These are phyloP conservation scores for Umbelopsis ramanniana DNA, from an alignment of 192 early-diverging fungal genomes.

Conservation along the genomic window DNA sequence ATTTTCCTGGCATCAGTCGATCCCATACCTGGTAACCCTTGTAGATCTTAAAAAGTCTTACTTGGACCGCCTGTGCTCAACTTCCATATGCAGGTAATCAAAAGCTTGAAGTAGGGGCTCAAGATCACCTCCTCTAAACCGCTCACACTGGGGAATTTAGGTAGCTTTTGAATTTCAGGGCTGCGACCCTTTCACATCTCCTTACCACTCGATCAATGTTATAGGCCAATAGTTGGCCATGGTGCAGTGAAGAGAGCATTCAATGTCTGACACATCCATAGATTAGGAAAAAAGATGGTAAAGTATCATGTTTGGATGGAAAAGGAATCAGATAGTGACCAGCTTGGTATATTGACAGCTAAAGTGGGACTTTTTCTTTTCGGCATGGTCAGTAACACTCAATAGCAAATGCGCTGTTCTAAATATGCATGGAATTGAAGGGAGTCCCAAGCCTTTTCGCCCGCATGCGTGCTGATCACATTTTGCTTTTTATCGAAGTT, in stretches of 20 bases:
- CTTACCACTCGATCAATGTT: background rate
- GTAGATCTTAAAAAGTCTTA: slow-evolving; percentile 2
- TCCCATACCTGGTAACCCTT: background rate
- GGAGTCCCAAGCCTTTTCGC: background rate
- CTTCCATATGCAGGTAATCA: background rate
- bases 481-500: background rate
- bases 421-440: background rate
- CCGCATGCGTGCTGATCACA: background rate
- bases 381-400: background rate
- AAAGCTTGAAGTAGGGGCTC: slow-evolving; percentile 7
- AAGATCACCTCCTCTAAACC: background rate
- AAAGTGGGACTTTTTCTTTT: background rate
- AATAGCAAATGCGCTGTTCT: background rate
- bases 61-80: slow-evolving; percentile 7
- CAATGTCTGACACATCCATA: background rate
- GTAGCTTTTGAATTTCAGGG: background rate
- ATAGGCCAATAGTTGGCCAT: background rate
- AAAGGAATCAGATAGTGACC: no score
- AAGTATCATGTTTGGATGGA: no score
- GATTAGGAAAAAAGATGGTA: no score
- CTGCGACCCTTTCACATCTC: background rate
- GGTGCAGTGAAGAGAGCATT: background rate
- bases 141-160: background rate
- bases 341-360: no score
- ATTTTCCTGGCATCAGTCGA: background rate